Base-by-base conservation (phyloP, 2,329 filamentous ascomycete species). In the Monosporascus sp. region DNA sequence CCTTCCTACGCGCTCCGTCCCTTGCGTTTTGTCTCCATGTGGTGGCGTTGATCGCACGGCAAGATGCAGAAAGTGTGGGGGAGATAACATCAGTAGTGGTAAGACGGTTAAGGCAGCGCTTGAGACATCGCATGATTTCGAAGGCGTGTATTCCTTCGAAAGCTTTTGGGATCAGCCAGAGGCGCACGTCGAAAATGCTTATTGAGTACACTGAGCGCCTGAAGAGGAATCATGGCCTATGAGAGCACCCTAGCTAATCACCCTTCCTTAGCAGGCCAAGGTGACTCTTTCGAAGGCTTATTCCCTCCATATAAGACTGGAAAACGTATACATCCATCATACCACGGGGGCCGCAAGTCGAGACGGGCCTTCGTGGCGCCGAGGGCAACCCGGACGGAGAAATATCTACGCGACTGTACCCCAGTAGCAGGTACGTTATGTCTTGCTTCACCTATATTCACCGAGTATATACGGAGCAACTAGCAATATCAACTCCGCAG, bases 41-140 rank as follows among this genome's bases (percentile, higher is more conserved):
- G 61, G 59, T 55, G 59, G 43, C 52, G 54, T 55, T 61, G 45
- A 19, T 48, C 40, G 45, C 46, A 55, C 56, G 54, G 46, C 46
- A 31, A 26, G 48, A 40, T 45, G 41, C 51, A 54, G 41, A n/a
- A n/a, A n/a, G n/a, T n/a, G n/a, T n/a, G n/a, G n/a, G n/a, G n/a
- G n/a, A n/a, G n/a, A n/a, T n/a, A n/a, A 38, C 26, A 20, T 53
- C 49, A 41, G 45, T 44, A 46, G 49, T 48, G 41, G 40, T 38
- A 20, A 6, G 20, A 50, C 31, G 40, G 38, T 19, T 60, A 56
- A 64, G 64, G 64, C 59, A 65, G 49, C 36, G 50, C 43, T 53
- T 62, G 54, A 63, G 59, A 62, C 59, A 61, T 60, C 56, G 54
- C 53, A 53, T 58, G 55, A 48, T 59, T 56, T 44, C 52, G 17